Conservation (phyloP, 768 basidiomycete genomes). For the Chlorophyllum brunneum region DNA sequence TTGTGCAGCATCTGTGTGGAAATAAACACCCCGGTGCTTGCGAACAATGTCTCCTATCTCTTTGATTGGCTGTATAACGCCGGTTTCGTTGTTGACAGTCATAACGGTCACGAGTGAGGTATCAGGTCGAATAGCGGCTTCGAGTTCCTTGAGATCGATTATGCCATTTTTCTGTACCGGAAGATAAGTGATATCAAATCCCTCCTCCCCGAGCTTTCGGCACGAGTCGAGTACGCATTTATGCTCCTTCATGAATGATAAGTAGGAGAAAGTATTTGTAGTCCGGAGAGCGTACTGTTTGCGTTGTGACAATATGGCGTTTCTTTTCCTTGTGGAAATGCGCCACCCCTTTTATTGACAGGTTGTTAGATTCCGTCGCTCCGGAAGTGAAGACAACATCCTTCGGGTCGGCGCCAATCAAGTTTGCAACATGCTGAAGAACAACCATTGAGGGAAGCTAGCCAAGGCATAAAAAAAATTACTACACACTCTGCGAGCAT, state of each 20-base stretch:
- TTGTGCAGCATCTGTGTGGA: slow-evolving; percentile 98
- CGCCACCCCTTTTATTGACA: slow-evolving; percentile 95
- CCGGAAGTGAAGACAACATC: slow-evolving; percentile 98
- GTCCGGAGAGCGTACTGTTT: slow-evolving; percentile 60
- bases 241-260: slow-evolving; percentile 64
- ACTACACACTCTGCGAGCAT: slow-evolving; percentile 69
- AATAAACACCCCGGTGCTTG: slow-evolving; percentile 85
- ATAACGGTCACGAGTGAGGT: slow-evolving; percentile 96
- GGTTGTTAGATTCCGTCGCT: slow-evolving; percentile 97
- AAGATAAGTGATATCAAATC: slow-evolving; percentile 97
- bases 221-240: slow-evolving; percentile 99
- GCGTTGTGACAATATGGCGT: slow-evolving; percentile 89
- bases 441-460: slow-evolving; percentile 5
- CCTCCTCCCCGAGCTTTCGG: slow-evolving; percentile 91
- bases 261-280: not conserved
- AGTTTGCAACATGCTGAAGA: slow-evolving; percentile 75
- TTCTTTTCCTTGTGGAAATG: slow-evolving; percentile 94
- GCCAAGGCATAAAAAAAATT: not conserved
- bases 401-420: slow-evolving; percentile 93
- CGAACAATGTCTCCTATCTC: slow-evolving; percentile 87
- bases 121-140: slow-evolving; percentile 86
- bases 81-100: slow-evolving; percentile 99
- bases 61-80: slow-evolving; percentile 94
- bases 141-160: slow-evolving; percentile 73
- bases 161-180: slow-evolving; percentile 87